Evolutionary conservation across 805 yeast genomes (phyloP).

Genomic region (Yarrowia phangngaensis): DNA sequence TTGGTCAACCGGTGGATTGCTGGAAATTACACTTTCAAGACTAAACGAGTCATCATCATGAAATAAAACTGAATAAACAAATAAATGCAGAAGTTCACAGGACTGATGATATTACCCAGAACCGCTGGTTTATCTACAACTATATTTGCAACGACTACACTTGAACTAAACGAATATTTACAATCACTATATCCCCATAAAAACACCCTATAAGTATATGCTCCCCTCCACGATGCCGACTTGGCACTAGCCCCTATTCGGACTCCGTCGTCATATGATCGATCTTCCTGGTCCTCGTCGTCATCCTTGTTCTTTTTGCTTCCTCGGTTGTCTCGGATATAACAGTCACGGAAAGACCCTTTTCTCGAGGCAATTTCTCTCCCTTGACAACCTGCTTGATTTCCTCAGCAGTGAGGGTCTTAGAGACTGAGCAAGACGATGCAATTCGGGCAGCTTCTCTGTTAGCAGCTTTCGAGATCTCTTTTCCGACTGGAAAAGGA

Average conservation of each 20-base stretch:
- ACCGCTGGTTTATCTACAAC: not conserved
- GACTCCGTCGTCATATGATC: constrained; percentile 21
- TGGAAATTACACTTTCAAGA: constrained; percentile 36
- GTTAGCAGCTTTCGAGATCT: constrained; percentile 69
- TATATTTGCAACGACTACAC: no score
- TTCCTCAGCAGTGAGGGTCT: constrained; percentile 86
- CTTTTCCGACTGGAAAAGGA: constrained; percentile 69
- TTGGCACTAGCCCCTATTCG: constrained; percentile 14
- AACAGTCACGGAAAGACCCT: constrained; percentile 70
- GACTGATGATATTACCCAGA: not conserved
- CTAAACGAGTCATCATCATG: no score
- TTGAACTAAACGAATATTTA: no score
- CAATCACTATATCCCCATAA: constrained; percentile 11
- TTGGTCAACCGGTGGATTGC: constrained; percentile 83
- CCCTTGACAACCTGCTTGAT: constrained; percentile 84
- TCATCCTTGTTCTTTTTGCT: constrained; percentile 9
- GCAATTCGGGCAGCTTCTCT: constrained; percentile 64
- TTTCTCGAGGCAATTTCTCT: constrained; percentile 64
- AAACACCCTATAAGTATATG: constrained; percentile 7
- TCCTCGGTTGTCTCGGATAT: constrained; percentile 36
- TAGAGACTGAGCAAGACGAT: constrained; percentile 91
- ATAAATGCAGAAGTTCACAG: no score
- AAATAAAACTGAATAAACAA: no score
- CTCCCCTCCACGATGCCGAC: constrained; percentile 1
- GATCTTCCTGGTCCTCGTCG: constrained; percentile 20